These are phyloP conservation scores for Purshia tridentata DNA, from an alignment of 306 rosid species.

Conservation along the genomic window DNA sequence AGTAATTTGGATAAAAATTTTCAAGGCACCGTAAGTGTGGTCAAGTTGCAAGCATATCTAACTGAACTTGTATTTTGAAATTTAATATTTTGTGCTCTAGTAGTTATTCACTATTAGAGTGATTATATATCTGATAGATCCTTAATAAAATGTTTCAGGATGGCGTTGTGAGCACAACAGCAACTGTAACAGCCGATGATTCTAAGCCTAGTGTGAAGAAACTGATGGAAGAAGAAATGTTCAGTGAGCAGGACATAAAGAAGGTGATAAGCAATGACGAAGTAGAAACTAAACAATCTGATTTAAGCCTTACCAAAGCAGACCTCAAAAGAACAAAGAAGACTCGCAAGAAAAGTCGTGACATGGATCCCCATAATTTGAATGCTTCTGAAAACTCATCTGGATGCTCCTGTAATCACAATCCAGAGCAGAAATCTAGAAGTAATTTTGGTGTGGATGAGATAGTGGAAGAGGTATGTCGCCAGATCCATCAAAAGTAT, in stretches of 20 bases:
- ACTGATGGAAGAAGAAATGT: conserved; percentile 94
- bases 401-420: conserved; percentile 40
- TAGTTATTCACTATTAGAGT: conserved; percentile 13
- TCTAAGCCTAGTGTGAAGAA: conserved; percentile 90
- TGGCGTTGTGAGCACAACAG: conserved; percentile 34
- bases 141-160: conserved; percentile 53
- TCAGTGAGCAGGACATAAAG: conserved; percentile 49
- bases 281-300: conserved; percentile 41
- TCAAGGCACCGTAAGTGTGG: conserved; percentile 55
- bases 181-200: conserved; percentile 29
- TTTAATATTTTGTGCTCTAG: not conserved
- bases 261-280: conserved; percentile 32
- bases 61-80: conserved; percentile 6
- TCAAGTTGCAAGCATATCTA: conserved; percentile 12
- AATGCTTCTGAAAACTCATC: conserved; percentile 40
- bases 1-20: conserved; percentile 50
- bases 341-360: conserved; percentile 51
- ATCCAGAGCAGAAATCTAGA: conserved; percentile 46
- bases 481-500: conserved; percentile 45
- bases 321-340: conserved; percentile 53
- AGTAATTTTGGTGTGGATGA: conserved; percentile 52
- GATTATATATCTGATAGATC: conserved; percentile 21
- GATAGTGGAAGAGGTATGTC: conserved; percentile 72
- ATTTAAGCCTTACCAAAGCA: conserved; percentile 33
- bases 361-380: conserved; percentile 49